Evolutionary conservation across 73 alveolate genomes (phyloP).

Genomic region (Stentor coeruleus): DNA sequence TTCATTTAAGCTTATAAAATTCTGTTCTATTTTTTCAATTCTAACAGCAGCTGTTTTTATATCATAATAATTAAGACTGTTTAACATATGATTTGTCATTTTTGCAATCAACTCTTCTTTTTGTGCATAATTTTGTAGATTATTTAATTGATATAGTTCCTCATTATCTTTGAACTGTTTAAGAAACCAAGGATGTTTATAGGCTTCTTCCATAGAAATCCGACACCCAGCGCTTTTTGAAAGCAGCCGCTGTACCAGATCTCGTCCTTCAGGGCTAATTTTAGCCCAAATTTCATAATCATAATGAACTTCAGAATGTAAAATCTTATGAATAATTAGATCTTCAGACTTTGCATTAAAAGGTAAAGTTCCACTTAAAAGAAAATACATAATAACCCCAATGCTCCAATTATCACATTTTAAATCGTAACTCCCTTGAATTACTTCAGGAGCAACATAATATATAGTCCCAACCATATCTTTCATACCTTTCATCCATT

Average conservation of each 20-base stretch:
- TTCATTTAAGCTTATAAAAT: too few species aligned
- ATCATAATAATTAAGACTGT: too few species aligned
- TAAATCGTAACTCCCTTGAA: conserved; percentile 78
- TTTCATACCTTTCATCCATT: conserved; percentile 65
- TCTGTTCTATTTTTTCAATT: too few species aligned
- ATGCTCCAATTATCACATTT: conserved; percentile 88
- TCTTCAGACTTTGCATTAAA: conserved; percentile 68
- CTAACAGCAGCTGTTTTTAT: too few species aligned
- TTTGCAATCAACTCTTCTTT: too few species aligned
- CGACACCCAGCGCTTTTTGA: conserved; percentile 72
- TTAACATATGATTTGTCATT: too few species aligned
- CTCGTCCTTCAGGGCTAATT: conserved; percentile 50
- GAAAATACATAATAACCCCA: conserved; percentile 75
- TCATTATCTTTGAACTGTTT: too few species aligned
- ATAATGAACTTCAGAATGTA: conserved; percentile 34
- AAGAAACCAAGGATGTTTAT: conserved; percentile 28
- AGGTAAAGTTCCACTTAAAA: conserved; percentile 85
- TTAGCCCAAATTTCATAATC: conserved; percentile 32
- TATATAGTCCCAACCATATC: conserved; percentile 88
- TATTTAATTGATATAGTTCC: too few species aligned
- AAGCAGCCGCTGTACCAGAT: conserved; percentile 61
- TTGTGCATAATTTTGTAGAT: too few species aligned
- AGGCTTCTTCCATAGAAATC: conserved; percentile 59
- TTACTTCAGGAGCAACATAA: conserved; percentile 93
- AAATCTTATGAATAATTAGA: conserved; percentile 71